Percentiles rank a stretch among this genome's conserved stretches.
These are phyloP conservation scores for Pholiota adiposa DNA, from an alignment of 1,284 basidiomycete genomes.

Conservation along the genomic window DNA sequence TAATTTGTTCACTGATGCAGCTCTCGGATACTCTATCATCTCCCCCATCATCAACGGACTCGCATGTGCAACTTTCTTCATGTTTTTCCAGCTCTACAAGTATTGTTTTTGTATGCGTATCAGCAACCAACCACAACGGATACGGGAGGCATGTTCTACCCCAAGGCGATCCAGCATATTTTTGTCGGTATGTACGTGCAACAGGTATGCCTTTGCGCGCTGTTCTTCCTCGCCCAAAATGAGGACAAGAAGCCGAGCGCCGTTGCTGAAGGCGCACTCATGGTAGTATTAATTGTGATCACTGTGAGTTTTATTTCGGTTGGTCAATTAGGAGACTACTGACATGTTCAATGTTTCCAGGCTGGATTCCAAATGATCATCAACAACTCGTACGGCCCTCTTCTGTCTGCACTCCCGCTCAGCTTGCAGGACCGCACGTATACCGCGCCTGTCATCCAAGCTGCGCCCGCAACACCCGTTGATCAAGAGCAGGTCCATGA, in stretches of 20 bases:
- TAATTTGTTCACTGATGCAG: slow-evolving; percentile 35
- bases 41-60: slow-evolving; percentile 95
- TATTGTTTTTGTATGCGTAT: slow-evolving; percentile 85
- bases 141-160: slow-evolving; percentile 96
- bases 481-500: slow-evolving; percentile 3
- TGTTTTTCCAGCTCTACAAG: slow-evolving; percentile 88
- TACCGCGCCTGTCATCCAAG: slow-evolving; percentile 32
- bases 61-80: slow-evolving; percentile 80
- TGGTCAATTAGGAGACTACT: neutral
- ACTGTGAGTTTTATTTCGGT: slow-evolving; percentile 44
- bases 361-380: slow-evolving; percentile 71
- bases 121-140: slow-evolving; percentile 78
- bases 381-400: slow-evolving; percentile 70
- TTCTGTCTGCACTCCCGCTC: slow-evolving; percentile 72
- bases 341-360: slow-evolving; percentile 36
- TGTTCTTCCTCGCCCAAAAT: slow-evolving; percentile 87
- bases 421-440: slow-evolving; percentile 76
- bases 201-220: slow-evolving; percentile 73
- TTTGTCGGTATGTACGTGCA: slow-evolving; percentile 94
- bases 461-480: neutral
- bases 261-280: slow-evolving; percentile 77
- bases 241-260: slow-evolving; percentile 55
- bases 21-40: slow-evolving; percentile 86
- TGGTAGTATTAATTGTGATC: slow-evolving; percentile 81
- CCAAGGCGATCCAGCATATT: slow-evolving; percentile 89